phyloP scores from a whole-genome alignment of 352 stramenopile genomes.

The Globisporangium paroecandrum region DNA sequence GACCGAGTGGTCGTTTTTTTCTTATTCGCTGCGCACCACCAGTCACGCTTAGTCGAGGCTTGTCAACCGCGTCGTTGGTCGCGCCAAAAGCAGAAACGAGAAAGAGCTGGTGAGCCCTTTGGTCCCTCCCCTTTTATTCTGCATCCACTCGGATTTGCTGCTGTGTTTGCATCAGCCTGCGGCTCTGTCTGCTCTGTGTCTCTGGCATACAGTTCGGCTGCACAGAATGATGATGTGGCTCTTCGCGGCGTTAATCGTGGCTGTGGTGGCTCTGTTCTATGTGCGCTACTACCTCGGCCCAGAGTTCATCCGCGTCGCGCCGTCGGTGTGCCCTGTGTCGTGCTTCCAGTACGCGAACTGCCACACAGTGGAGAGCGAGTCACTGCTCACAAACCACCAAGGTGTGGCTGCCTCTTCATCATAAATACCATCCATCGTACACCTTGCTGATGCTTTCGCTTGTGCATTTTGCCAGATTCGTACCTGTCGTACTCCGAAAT shows the following conservation, averaged over 20 bases:
- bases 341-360: not conserved
- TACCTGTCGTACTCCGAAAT: not conserved
- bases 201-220: not conserved
- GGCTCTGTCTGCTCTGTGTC: not conserved
- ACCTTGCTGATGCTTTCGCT: not conserved
- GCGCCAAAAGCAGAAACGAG: not conserved
- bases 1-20: not conserved
- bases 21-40: not conserved
- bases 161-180: not conserved
- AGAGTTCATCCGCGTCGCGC: not conserved
- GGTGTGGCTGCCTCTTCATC: not conserved
- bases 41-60: not conserved
- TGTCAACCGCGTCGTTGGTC: not conserved
- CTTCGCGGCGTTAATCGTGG: constrained; percentile 4
- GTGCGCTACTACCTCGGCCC: not conserved
- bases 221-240: constrained; percentile 8
- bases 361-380: not conserved
- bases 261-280: constrained; percentile 1
- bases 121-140: not conserved
- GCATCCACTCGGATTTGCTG: constrained; percentile 6
- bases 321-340: not conserved
- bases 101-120: constrained; percentile 7
- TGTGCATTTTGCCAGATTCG: not conserved
- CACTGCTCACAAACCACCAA: constrained; percentile 5
- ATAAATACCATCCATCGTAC: not conserved